phyloP scores from a whole-genome alignment of 768 basidiomycete species.

The Lyophyllum decastes region DNA sequence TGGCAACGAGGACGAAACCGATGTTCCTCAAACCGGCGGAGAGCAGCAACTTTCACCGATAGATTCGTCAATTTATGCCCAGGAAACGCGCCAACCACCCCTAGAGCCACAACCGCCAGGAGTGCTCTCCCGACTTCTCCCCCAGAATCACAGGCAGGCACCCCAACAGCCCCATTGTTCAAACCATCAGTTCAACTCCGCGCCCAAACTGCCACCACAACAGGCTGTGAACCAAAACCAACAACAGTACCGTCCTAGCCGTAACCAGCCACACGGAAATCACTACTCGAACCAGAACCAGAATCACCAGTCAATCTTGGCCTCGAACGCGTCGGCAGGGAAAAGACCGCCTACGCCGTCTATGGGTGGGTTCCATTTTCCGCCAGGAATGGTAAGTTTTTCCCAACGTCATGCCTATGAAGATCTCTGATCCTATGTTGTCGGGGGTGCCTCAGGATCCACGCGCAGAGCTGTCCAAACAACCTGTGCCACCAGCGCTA shows the following conservation, averaged over 20 bases:
- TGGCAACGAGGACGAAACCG: constrained; percentile 23
- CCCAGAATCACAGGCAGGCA: constrained; percentile 3
- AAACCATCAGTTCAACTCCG: neutral
- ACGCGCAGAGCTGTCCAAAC: neutral
- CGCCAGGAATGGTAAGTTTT: constrained; percentile 42
- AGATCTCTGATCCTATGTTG: neutral
- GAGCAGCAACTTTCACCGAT: neutral
- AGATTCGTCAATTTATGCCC: neutral
- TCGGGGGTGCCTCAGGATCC: constrained; percentile 16
- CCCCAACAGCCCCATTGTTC: neutral
- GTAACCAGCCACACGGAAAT: constrained; percentile 5
- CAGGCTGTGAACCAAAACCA: constrained; percentile 15
- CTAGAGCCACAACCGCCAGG: neutral
- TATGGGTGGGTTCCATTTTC: constrained; percentile 52
- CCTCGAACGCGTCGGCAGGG: constrained; percentile 1
- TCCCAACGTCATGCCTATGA: neutral
- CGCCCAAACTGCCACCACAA: neutral
- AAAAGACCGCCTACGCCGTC: constrained; percentile 34
- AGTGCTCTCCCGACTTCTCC: constrained; percentile 8
- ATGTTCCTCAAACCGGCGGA: constrained; percentile 15
- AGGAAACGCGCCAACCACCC: neutral
- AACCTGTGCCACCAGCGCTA: constrained; percentile 9
- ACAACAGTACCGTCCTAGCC: neutral
- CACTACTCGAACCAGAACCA: constrained; percentile 22
- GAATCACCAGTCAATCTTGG: constrained; percentile 7